Conservation (phyloP, 208 protist species). For the Leishmania tarentolae region DNA sequence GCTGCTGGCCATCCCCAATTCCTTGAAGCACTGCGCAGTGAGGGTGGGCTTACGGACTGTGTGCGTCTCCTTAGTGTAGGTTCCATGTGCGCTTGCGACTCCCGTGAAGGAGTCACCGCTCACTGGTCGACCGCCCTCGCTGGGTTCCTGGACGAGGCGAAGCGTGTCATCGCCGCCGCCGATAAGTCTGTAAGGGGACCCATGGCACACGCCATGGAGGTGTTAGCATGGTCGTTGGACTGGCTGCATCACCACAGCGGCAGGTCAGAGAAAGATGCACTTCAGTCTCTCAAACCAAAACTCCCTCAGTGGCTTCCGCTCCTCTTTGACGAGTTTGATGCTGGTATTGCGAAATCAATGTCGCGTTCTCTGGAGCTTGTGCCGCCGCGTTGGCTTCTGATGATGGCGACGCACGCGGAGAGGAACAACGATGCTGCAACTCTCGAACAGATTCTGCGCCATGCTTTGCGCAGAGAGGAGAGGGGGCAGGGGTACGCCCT, state of each 20-base stretch:
- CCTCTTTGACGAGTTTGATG: constrained; percentile 17
- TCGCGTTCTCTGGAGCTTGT: constrained; percentile 1
- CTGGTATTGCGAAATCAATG: neutral
- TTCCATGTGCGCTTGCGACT: constrained; percentile 7
- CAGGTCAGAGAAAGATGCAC: neutral
- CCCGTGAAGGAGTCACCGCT: neutral
- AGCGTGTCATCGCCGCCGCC: constrained; percentile 5
- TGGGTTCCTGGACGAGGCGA: constrained; percentile 12
- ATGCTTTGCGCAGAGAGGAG: constrained; percentile 8
- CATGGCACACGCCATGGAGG: constrained; percentile 19
- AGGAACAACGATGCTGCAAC: neutral
- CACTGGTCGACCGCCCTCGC: neutral
- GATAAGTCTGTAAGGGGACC: constrained; percentile 21
- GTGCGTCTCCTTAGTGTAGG: constrained; percentile 24
- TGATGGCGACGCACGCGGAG: constrained; percentile 8
- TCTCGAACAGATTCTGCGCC: constrained; percentile 22
- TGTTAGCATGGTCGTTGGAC: constrained; percentile 30
- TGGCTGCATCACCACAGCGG: constrained; percentile 9
- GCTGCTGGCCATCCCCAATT: neutral
- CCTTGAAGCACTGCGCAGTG: neutral
- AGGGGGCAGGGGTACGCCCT: constrained; percentile 2
- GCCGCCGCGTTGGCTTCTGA: constrained; percentile 20
- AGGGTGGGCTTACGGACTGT: neutral
- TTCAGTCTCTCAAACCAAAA: neutral
- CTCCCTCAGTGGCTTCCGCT: constrained; percentile 24